These are phyloP conservation scores for Lentinula detonsa DNA, from an alignment of 768 basidiomycete species.

Conservation along the genomic window DNA sequence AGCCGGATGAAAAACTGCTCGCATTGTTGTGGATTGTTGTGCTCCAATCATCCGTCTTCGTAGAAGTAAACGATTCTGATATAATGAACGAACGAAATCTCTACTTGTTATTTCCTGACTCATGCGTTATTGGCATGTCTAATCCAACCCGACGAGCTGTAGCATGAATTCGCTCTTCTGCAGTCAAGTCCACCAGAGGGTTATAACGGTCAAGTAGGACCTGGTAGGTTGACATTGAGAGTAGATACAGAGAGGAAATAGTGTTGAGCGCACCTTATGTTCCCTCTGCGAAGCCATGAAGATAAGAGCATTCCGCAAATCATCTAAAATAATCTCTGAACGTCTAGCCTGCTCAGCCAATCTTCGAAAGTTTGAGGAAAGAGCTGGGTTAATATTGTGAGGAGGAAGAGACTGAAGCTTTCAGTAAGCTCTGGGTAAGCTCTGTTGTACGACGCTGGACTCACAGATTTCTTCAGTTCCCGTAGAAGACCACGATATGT, in stretches of 20 bases:
- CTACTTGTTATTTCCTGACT: conserved; percentile 11
- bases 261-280: conserved; percentile 54
- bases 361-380: conserved; percentile 47
- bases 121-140: conserved; percentile 60
- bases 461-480: conserved; percentile 48
- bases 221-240: conserved; percentile 29
- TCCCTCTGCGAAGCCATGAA: conserved; percentile 71
- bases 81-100: conserved; percentile 6
- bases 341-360: conserved; percentile 39
- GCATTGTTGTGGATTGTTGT: conserved; percentile 4
- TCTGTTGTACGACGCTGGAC: conserved; percentile 10
- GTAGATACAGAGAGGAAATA: neutral
- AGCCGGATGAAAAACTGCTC: neutral
- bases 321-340: conserved; percentile 29
- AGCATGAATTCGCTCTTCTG: conserved; percentile 74
- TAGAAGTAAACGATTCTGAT: neutral
- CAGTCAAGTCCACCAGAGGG: conserved; percentile 72
- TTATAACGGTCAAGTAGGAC: conserved; percentile 82
- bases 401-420: conserved; percentile 22
- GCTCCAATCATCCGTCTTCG: neutral
- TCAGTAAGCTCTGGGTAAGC: neutral
- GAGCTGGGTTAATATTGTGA: conserved; percentile 31
- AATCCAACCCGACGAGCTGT: conserved; percentile 86
- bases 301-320: conserved; percentile 52
- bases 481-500: conserved; percentile 48